These are phyloP conservation scores for Cordyceps tenuipes DNA, from an alignment of 2,329 filamentous ascomycete genomes.

Conservation along the genomic window DNA sequence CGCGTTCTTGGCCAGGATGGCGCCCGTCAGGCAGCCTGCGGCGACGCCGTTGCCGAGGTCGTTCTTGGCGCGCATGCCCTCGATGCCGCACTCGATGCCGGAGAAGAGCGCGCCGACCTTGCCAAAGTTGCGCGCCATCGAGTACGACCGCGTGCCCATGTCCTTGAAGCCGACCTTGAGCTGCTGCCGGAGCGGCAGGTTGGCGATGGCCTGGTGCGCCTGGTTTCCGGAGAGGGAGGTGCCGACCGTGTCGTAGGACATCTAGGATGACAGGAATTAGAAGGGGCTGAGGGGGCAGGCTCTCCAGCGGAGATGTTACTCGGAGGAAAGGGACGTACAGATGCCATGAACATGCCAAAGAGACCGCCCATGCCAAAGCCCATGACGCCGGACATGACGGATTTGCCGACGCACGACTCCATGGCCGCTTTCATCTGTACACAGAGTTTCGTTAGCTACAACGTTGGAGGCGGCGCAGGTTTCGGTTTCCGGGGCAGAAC, in stretches of 20 bases:
- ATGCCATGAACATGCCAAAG: slow-evolving; percentile 97
- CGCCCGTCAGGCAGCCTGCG: slow-evolving; percentile 86
- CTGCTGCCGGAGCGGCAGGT: slow-evolving; percentile 78
- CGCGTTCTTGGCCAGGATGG: slow-evolving; percentile 74
- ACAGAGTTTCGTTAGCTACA: background rate
- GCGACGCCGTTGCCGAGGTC: slow-evolving; percentile 81
- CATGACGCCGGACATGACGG: slow-evolving; percentile 81
- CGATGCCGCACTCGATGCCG: slow-evolving; percentile 92
- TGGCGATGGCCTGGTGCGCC: slow-evolving; percentile 34
- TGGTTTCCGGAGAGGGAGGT: slow-evolving; percentile 39
- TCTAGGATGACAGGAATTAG: slow-evolving; percentile 42
- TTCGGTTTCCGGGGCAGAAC: slow-evolving; percentile 16
- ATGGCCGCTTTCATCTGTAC: slow-evolving; percentile 72
- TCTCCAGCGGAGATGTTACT: too few relatives aligned
- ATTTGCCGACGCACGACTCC: slow-evolving; percentile 89
- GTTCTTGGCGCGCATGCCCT: slow-evolving; percentile 87
- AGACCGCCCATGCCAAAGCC: slow-evolving; percentile 89
- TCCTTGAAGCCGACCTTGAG: slow-evolving; percentile 82
- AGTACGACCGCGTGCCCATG: slow-evolving; percentile 79
- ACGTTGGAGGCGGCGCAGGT: background rate
- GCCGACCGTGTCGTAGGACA: slow-evolving; percentile 95
- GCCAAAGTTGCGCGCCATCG: slow-evolving; percentile 88
- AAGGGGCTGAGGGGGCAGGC: background rate
- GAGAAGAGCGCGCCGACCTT: slow-evolving; percentile 85
- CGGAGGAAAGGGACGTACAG: slow-evolving; percentile 47